Conservation (phyloP, 2,329 filamentous ascomycete species). For the Colletotrichum navitas region DNA sequence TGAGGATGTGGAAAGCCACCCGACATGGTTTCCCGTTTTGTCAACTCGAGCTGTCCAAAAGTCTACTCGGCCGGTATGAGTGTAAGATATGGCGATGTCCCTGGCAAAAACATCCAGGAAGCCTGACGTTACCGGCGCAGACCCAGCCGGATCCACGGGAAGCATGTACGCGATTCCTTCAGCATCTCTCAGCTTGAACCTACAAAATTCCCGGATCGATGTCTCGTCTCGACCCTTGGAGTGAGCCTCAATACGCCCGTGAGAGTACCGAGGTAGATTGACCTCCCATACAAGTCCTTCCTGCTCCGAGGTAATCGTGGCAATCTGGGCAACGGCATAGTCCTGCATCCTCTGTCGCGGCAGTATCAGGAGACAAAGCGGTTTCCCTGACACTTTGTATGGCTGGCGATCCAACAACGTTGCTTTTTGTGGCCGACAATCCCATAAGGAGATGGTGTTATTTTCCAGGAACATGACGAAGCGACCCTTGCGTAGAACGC, state of each 20-base stretch:
- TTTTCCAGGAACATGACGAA: slow-evolving; percentile 86
- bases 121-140: slow-evolving; percentile 76
- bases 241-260: slow-evolving; percentile 44
- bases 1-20: slow-evolving; percentile 86
- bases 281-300: slow-evolving; percentile 87
- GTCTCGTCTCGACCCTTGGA: slow-evolving; percentile 52
- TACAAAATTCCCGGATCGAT: slow-evolving; percentile 75
- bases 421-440: slow-evolving; percentile 74
- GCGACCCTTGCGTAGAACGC: slow-evolving; percentile 79
- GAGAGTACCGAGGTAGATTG: slow-evolving; percentile 64
- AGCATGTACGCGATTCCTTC: slow-evolving; percentile 76
- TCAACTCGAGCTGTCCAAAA: slow-evolving; percentile 89
- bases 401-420: slow-evolving; percentile 67
- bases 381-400: slow-evolving; percentile 75
- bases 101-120: slow-evolving; percentile 89
- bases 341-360: slow-evolving; percentile 71
- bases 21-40: slow-evolving; percentile 68
- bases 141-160: slow-evolving; percentile 88
- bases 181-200: slow-evolving; percentile 73
- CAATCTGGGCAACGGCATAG: slow-evolving; percentile 75
- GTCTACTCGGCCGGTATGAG: slow-evolving; percentile 77
- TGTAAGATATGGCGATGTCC: slow-evolving; percentile 90
- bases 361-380: slow-evolving; percentile 83
- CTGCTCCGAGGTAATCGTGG: slow-evolving; percentile 84
- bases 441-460: slow-evolving; percentile 81